phyloP scores from a whole-genome alignment of 345 rosid species.

The Pistacia integerrima region DNA sequence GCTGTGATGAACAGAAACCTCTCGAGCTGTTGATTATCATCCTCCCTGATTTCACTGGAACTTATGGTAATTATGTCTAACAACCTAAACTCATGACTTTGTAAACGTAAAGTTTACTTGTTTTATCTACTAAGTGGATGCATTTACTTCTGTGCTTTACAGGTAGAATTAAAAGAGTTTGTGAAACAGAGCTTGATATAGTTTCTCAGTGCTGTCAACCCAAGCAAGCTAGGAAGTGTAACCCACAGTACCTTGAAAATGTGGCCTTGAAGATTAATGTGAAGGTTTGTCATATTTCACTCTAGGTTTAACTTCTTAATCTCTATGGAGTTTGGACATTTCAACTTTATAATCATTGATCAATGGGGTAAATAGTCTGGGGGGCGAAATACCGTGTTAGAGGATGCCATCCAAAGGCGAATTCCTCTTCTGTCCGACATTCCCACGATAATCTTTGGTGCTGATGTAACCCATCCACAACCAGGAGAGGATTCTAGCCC shows the following conservation, averaged over 20 bases:
- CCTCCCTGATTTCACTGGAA: conserved; percentile 60
- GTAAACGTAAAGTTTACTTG: background rate
- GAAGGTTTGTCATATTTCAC: conserved; percentile 47
- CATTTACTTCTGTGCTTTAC: background rate
- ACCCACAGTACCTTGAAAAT: conserved; percentile 61
- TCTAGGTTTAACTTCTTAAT: background rate
- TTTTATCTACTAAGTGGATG: background rate
- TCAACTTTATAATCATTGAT: conserved; percentile 2
- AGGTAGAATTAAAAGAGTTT: conserved; percentile 64
- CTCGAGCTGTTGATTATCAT: conserved; percentile 63
- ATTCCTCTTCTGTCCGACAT: conserved; percentile 54
- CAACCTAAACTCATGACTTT: background rate
- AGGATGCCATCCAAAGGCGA: conserved; percentile 49
- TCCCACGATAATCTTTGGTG: conserved; percentile 84
- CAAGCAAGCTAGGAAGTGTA: conserved; percentile 34
- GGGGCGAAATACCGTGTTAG: conserved; percentile 66
- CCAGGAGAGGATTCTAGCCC: conserved; percentile 79
- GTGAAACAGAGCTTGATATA: conserved; percentile 76
- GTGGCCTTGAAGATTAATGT: conserved; percentile 75
- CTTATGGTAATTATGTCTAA: conserved; percentile 48
- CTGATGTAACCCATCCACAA: conserved; percentile 78
- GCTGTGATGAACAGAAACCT: conserved; percentile 16
- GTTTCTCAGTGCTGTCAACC: conserved; percentile 81
- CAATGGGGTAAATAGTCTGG: conserved; percentile 28
- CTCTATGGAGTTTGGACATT: background rate